Evolutionary conservation across 371 early-diverging fungal genomes (phyloP), one percentile per base, ranked within the genome.

Genomic region (Apophysomyces sp.): DNA sequence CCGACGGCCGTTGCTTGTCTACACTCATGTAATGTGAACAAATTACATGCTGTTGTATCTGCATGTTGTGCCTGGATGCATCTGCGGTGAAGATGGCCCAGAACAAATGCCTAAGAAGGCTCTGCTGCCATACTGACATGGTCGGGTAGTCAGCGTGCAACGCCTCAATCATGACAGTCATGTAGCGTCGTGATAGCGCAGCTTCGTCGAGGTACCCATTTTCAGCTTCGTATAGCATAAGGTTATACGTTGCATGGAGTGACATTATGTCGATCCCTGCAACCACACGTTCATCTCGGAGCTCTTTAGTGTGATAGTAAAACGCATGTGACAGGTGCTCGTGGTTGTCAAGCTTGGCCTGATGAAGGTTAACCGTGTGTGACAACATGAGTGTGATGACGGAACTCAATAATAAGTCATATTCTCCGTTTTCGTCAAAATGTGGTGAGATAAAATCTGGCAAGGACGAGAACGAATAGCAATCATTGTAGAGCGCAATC

Each of bases 71-170:
- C 2, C 36, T 29, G 31, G 60, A 55, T 26, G 61, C 63, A 27
- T 68, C 68, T 4, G 68, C 63, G 0, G 68, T 68, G 32, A 60
- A 60, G 29, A 68, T 68, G 13, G 68, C 68, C 68, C 68, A 68
- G 36, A 68, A 57, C 40, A 68, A 41, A 53, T 68, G 68, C 34
- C 68, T 56, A 13, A 63, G 26, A n/a, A 68, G 41, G 60, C 55
- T 68, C 52, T 68, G 68, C 34, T 68, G 68, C 68, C 68, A 68
- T 32, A 68, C 68, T 1, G 63, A 63, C 68, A 68, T 68, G 29
- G 40, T 62, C 13, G 58, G 51, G 55, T 68, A 68, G 39, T 63
- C 55, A 49, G 59, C 39, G 57, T 68, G 68, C 29, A 68, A 57
- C 16, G 58, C 39, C 44, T 68, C 63, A 52, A 68, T 68, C 68